Evolutionary conservation across 306 rosid genomes (phyloP).

Genomic region (Casuarina cunninghamiana): DNA sequence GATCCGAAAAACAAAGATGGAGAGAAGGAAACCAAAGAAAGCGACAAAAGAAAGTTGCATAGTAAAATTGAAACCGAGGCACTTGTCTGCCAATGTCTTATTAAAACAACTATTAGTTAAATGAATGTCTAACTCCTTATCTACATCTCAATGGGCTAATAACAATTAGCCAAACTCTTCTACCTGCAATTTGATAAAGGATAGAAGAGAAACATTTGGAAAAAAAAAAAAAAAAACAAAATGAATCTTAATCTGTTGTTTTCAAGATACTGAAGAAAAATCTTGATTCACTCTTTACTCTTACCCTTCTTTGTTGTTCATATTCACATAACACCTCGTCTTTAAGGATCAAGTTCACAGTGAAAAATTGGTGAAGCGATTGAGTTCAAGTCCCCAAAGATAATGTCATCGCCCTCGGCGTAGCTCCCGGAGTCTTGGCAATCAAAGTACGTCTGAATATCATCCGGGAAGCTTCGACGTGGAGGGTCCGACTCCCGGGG

Average conservation of each 20-base stretch:
- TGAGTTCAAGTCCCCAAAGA: constrained; percentile 62
- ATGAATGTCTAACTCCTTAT: constrained; percentile 18
- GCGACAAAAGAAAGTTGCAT: neutral
- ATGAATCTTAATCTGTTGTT: neutral
- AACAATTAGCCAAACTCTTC: constrained; percentile 1
- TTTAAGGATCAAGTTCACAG: constrained; percentile 56
- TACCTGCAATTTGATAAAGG: neutral
- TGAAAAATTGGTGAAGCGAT: constrained; percentile 61
- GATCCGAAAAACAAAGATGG: too few relatives aligned
- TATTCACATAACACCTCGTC: constrained; percentile 20
- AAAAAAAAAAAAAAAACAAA: neutral
- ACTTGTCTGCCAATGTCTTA: constrained; percentile 5
- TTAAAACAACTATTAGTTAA: neutral
- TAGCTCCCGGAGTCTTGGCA: constrained; percentile 49
- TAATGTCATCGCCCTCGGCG: constrained; percentile 57
- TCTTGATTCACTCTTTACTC: neutral
- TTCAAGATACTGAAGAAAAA: neutral
- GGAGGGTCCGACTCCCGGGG: constrained; percentile 36
- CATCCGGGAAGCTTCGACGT: constrained; percentile 71
- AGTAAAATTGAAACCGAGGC: neutral
- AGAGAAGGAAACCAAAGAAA: too few relatives aligned
- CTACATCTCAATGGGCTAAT: constrained; percentile 21
- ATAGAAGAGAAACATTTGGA: neutral
- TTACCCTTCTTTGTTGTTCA: neutral
- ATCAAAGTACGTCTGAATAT: constrained; percentile 82